These are phyloP conservation scores for Eucalyptus leucophloia DNA, from an alignment of 345 rosid species.

Conservation along the genomic window DNA sequence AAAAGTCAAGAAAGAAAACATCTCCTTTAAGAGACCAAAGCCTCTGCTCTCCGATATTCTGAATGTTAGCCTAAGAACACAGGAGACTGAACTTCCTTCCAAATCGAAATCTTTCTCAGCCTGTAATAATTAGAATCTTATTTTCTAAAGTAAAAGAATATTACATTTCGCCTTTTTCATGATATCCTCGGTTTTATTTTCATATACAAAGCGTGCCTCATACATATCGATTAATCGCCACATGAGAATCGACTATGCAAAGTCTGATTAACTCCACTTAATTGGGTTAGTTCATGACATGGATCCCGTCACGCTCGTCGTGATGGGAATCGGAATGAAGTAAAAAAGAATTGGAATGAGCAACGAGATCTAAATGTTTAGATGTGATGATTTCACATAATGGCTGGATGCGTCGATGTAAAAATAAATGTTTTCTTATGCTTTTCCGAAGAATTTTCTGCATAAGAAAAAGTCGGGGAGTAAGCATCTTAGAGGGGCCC, in stretches of 20 bases:
- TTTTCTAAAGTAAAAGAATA: background rate
- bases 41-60: background rate
- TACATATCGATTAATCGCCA: too few relatives aligned
- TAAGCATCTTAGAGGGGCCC: background rate
- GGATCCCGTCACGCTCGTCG: background rate
- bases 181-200: background rate
- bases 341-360: background rate
- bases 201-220: rapidly evolving
- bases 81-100: too few relatives aligned
- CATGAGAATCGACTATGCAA: background rate
- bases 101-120: too few relatives aligned
- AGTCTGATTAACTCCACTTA: background rate
- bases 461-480: background rate
- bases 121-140: background rate
- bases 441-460: background rate
- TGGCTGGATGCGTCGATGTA: background rate
- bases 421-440: too few relatives aligned
- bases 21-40: background rate
- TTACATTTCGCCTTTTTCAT: too few relatives aligned
- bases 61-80: too few relatives aligned
- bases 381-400: background rate
- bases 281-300: background rate
- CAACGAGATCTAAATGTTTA: background rate
- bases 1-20: background rate
- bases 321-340: background rate